Base-by-base conservation (phyloP, 768 basidiomycete genomes). In the Auricularia sp. region DNA sequence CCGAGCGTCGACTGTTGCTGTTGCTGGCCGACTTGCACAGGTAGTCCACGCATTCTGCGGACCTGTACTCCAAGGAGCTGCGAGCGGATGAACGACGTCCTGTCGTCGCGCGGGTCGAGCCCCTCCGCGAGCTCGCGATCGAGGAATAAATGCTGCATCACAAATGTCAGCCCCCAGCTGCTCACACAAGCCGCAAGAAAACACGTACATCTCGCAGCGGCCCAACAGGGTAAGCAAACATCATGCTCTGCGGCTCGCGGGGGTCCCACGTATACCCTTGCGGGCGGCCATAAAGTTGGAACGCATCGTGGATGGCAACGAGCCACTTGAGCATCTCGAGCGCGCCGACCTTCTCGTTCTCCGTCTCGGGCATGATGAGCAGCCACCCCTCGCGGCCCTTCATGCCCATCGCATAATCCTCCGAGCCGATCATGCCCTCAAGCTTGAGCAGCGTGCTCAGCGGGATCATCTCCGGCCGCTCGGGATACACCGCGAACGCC, bases 171-270 rank as follows among this genome's bases (percentile, higher is more conserved):
- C 1, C 47, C 18, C 18, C 6, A 18, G 47, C 3, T 3, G 29
- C 2, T 29, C 29, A 29, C 29, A 29, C 29, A 29, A 29, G 29
- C 29, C 2, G 29, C 21, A 51, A 11, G 16, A 18, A 64, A 67
- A 47, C 18, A 78, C 90, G 68, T 72, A 96, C 94, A 72, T 93
- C 89, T 74, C 86, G 88, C 65, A 84, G 77, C 3, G 88, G 84
- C 1, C 93, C 94, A 60, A 91, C 86, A 6, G 96, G 95, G 73
- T 98, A 97, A 0, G 87, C 93, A 74, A 95, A 98, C 87, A 98
- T 94, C 74, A 96, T 81, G 10, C 91, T 92, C 7, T 74, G 72
- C 0, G 86, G 83, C 72, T 96, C 87, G 14, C 88, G 83, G 62
- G 91, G 91, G 70, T 98, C 91, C 92, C 93, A 98, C 34, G 84